Evolutionary conservation across 2,329 filamentous ascomycete genomes (phyloP), one percentile per base, ranked within the genome.

Genomic region (Calycina marina): DNA sequence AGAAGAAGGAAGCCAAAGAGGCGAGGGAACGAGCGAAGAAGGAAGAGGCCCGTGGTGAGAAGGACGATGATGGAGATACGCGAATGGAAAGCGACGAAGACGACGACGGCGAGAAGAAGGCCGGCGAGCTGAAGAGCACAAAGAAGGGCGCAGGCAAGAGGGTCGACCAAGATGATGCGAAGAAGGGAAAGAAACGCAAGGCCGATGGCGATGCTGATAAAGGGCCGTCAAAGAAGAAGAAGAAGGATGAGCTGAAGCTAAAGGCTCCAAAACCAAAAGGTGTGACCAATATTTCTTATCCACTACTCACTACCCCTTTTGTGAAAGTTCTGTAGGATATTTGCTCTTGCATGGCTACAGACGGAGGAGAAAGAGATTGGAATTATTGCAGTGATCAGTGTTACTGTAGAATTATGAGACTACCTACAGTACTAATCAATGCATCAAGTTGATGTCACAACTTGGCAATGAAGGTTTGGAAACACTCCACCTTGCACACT

Each of bases 191-290:
- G 63, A 85, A 85, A 58, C 65, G 78, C 37, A 85, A 84, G 57
- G 76, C 78, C 5, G 77, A 83, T 34, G 68, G 61, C 5, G 77
- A 86, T 44, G 68, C 71, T n/a, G 79, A 84, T 32, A 90, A 90
- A 59, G 79, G 71, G 11, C 78, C 80, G 1, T 90, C 88, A 56
- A 72, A 76, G 43, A 93, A 93, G 63, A 93, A 93, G 63, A 93
- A 93, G 63, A 93, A 93, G 60, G 84, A 93, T 40, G 84, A 93
- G 50, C 77, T 77, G 1, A 92, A 92, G 53, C 66, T 76, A 13
- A 93, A 92, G 57, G 65, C 70, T 1, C 69, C 82, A 0, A 93
- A 93, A 49, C 78, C 81, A 0, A 93, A 92, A 63, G 84, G 71
- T 73, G 58, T 36, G 39, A 33, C 18, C 32, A 38, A 17, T 36